These are phyloP conservation scores for Fusarium protoensiforme DNA, from an alignment of 2,329 filamentous ascomycete genomes.

Conservation along the genomic window DNA sequence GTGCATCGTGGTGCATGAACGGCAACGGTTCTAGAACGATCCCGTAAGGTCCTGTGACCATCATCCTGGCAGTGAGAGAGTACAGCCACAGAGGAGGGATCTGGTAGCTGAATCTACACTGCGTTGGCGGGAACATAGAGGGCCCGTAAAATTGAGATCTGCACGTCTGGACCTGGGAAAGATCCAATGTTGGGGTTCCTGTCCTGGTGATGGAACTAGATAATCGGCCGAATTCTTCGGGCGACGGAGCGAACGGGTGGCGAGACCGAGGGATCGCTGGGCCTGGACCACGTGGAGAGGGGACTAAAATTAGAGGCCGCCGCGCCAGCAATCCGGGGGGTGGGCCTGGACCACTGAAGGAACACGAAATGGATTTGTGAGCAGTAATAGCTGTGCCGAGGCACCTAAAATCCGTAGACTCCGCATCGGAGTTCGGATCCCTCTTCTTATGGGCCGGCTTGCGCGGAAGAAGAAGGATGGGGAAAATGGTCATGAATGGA, in stretches of 20 bases:
- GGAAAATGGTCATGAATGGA: neutral
- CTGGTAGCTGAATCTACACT: neutral
- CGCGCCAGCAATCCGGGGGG: constrained; percentile 11
- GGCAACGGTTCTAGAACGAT: constrained; percentile 12
- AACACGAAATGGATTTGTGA: neutral
- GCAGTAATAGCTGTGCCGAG: neutral
- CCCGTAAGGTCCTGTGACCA: neutral
- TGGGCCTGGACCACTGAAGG: neutral
- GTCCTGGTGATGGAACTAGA: neutral
- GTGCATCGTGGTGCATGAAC: neutral
- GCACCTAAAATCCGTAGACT: neutral
- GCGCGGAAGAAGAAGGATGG: neutral
- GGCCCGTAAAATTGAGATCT: neutral
- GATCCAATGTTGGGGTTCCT: neutral
- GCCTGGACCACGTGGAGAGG: constrained; percentile 33
- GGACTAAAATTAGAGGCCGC: constrained; percentile 33
- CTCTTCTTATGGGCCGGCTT: neutral
- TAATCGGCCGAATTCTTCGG: constrained; percentile 32
- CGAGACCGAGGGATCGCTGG: constrained; percentile 29
- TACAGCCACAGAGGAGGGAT: neutral
- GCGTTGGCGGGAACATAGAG: neutral
- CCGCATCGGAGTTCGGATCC: neutral
- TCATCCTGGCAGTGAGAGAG: neutral
- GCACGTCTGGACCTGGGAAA: neutral
- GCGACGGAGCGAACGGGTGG: constrained; percentile 30